Conservation (phyloP, 2,329 filamentous ascomycete genomes). For the Sphaerulina populicola region DNA sequence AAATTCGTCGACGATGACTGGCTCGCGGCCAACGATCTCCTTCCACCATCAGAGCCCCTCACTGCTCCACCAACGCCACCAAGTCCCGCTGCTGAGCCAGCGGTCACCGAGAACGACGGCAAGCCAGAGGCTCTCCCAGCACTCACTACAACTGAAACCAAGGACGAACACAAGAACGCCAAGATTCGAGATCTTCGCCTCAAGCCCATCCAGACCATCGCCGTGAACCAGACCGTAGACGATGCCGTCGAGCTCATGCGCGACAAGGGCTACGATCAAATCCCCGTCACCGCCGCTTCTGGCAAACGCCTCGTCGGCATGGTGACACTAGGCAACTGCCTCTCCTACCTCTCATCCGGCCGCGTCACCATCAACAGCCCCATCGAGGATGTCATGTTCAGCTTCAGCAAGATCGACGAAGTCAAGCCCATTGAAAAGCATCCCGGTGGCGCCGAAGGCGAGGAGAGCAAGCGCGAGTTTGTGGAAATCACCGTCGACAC, state of each 20-base stretch:
- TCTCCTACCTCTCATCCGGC: constrained; percentile 79
- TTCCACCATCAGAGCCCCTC: constrained; percentile 53
- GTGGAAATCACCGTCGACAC: constrained; percentile 93
- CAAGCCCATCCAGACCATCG: constrained; percentile 85
- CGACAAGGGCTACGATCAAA: constrained; percentile 94
- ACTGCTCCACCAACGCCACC: constrained; percentile 33
- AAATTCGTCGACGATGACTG: constrained; percentile 99
- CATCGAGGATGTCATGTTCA: constrained; percentile 90
- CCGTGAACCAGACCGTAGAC: constrained; percentile 61
- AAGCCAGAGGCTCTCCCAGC: constrained; percentile 27
- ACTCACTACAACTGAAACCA: constrained; percentile 32
- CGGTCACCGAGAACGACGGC: constrained; percentile 13
- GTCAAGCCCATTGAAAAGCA: constrained; percentile 80
- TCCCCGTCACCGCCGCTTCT: constrained; percentile 70
- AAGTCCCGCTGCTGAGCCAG: constrained; percentile 30
- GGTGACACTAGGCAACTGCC: constrained; percentile 87
- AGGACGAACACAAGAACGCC: constrained; percentile 66
- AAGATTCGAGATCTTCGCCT: constrained; percentile 77
- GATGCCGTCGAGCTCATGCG: constrained; percentile 97
- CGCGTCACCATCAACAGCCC: constrained; percentile 65
- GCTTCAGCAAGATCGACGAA: constrained; percentile 80
- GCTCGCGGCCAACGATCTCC: constrained; percentile 90
- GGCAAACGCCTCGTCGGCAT: constrained; percentile 71
- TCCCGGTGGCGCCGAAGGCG: constrained; percentile 40
- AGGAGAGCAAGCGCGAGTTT: constrained; percentile 55